Percentiles rank a stretch among this genome's conserved stretches.
These are phyloP conservation scores for Neotropicomus parvogracilis DNA, from an alignment of 1,284 basidiomycete genomes.

Conservation along the genomic window DNA sequence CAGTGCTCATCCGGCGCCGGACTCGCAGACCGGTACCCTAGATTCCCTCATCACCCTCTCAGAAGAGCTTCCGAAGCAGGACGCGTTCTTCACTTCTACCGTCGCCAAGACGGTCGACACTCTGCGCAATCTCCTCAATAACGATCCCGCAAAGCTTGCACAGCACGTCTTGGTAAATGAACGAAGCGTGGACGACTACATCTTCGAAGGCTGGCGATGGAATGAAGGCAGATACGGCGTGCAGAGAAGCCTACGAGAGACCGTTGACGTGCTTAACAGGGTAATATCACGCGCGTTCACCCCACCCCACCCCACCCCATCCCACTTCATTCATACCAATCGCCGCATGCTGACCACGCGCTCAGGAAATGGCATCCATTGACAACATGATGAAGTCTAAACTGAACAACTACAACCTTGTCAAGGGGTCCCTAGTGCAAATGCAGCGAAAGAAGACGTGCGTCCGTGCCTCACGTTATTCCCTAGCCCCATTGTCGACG, in stretches of 20 bases:
- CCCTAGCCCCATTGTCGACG: conserved; percentile 8
- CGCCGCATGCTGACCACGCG: conserved; percentile 19
- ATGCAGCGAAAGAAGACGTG: conserved; percentile 94
- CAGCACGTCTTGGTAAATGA: conserved; percentile 88
- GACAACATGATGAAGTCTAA: conserved; percentile 90
- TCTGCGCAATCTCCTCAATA: conserved; percentile 86
- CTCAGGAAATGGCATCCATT: conserved; percentile 84
- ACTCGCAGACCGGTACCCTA: conserved; percentile 84
- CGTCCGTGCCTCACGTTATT: conserved; percentile 29
- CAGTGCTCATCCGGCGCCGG: conserved; percentile 14
- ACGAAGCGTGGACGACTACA: conserved; percentile 75
- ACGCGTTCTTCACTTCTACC: conserved; percentile 81
- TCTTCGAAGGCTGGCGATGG: conserved; percentile 81
- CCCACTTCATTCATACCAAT: conserved; percentile 12
- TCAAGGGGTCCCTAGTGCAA: conserved; percentile 90
- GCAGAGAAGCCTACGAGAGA: conserved; percentile 75
- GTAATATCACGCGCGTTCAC: conserved; percentile 41
- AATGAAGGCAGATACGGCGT: conserved; percentile 85
- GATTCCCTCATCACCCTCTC: conserved; percentile 87
- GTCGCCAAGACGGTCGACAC: conserved; percentile 96
- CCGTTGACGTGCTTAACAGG: conserved; percentile 80
- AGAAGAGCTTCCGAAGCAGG: conserved; percentile 91
- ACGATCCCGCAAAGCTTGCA: conserved; percentile 78
- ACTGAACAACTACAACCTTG: conserved; percentile 87
- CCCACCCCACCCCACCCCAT: conserved; percentile 11